Evolutionary conservation across 2,329 filamentous ascomycete genomes (phyloP), one percentile per base, ranked within the genome.

Genomic region (Lachnellula suecica): DNA sequence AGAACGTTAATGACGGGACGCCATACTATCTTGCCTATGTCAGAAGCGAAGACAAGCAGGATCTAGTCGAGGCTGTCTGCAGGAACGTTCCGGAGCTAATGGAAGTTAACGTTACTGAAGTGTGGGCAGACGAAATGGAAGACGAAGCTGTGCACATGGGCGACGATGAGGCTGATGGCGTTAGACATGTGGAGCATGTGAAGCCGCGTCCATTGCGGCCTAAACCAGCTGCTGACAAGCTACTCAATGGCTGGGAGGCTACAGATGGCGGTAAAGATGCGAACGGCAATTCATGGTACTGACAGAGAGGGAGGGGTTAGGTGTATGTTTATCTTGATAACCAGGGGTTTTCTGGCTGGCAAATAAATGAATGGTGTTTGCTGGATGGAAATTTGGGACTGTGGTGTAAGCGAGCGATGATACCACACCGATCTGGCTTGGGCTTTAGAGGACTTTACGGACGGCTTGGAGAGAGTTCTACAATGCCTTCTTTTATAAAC

Each of bases 21-120:
- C 90, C 91, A 2, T 91, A 91, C 66, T 91, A 88, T 66, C 79
- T 94, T 20, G 90, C 91, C 38, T 95, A 95, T 63, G 85, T 95
- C n/a, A 79, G 81, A 40, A 87, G 88, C 47, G 74, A 82, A 29
- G 72, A 81, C 61, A 85, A 84, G 63, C 75, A 83, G 41, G 69
- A 81, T 13, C 66, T 84, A 19, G 81, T 83, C 3, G 73, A 85
- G 54, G 79, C 81, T 3, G 76, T 85, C n/a, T 74, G 70, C 59
- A 71, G 78, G 45, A 70, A 79, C 9, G 54, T 68, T 8, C 56
- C 49, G 13, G 63, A 62, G 25, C 25, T 52, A 2, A 44, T 44
- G 34, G 50, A 52, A 44, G 31, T 40, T n/a, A 49, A 50, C 10
- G 45, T 49, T 27, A 46, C 49, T 15, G n/a, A n/a, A n/a, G n/a